Base-by-base conservation (phyloP, 371 early-diverging fungal genomes). In the Capniomyces stellatus region DNA sequence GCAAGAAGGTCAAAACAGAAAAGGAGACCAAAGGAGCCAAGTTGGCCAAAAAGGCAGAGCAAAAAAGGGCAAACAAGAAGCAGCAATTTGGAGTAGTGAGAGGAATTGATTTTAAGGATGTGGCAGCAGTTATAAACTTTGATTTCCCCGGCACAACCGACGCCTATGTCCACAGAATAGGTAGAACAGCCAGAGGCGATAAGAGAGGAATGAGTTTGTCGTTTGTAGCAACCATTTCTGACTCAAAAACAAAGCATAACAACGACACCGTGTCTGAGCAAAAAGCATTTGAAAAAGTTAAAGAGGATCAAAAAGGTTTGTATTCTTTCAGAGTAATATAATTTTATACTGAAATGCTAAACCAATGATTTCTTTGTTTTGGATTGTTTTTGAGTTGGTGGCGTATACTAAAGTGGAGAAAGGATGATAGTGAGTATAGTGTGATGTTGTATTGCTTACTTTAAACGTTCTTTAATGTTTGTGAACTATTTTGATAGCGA, bases 121-220 rank as follows among this genome's bases (percentile, higher is more conserved):
- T 94, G 0, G 79, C 83, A 1, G 82, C 89, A 0, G 98, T 98
- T 29, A 82, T 98, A 72, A 98, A 98, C 71, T 95, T 97, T 76
- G 99, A 98, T 64, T 82, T 98, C 58, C 98, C 99, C 23, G 66
- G 56, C 1, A 81, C 91, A 0, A 77, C 85, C n/a, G 78, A 86
- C 54, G 73, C 92, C 18, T 98, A 97, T 64, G 83, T 82, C 55
- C 98, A 98, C 71, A 86, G 98, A 29, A 81, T 96, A 18, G 99
- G 99, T 3, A 79, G 98, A 52, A 96, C 98, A 0, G 99, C 92
- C 1, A 81, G 97, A 23, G 95, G 92, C 22, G 89, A 89, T 2
- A 76, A 81, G 54, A 78, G 77, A 51, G 95, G 95, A 24, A 90
- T 85, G 76, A 81, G 87, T 40, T 69, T 94, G 54, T 85, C 86